These are phyloP conservation scores for Rauvolfia tetraphylla DNA, from an alignment of 257 asterid genomes.

Conservation along the genomic window DNA sequence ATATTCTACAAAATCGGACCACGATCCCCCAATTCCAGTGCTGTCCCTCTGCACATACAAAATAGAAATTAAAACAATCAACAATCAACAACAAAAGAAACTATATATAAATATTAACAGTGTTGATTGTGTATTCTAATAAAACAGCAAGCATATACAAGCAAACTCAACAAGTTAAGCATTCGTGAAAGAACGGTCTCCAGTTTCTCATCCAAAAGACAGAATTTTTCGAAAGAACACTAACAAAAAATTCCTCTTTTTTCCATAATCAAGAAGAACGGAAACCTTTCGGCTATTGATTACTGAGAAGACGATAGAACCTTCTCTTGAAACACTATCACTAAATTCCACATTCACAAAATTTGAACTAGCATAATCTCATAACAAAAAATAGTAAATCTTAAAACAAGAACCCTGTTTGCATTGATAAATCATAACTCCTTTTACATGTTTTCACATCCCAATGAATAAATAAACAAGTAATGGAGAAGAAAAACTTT, in stretches of 20 bases:
- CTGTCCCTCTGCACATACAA: conserved; percentile 59
- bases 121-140: not conserved
- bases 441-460: too few species aligned
- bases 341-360: too few species aligned
- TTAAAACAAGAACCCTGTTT: not conserved
- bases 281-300: too few species aligned
- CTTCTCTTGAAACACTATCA: too few species aligned
- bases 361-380: too few species aligned
- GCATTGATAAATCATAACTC: too few species aligned
- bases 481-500: not conserved
- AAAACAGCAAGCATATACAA: not conserved
- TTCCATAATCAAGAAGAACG: not conserved
- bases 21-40: conserved; percentile 85
- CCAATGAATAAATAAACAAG: too few species aligned
- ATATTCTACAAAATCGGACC: conserved; percentile 80
- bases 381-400: too few species aligned
- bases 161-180: not conserved
- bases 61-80: not conserved
- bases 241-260: conserved; percentile 23
- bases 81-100: not conserved
- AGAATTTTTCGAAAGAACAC: too few species aligned
- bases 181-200: not conserved
- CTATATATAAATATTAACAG: too few species aligned
- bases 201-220: not conserved
- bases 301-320: too few species aligned